A percentile compares a stretch with the other conserved stretches of the same genome.
Evolutionary conservation across 2,329 filamentous ascomycete species (phyloP).

Genomic region (Gaeumannomyces tritici): DNA sequence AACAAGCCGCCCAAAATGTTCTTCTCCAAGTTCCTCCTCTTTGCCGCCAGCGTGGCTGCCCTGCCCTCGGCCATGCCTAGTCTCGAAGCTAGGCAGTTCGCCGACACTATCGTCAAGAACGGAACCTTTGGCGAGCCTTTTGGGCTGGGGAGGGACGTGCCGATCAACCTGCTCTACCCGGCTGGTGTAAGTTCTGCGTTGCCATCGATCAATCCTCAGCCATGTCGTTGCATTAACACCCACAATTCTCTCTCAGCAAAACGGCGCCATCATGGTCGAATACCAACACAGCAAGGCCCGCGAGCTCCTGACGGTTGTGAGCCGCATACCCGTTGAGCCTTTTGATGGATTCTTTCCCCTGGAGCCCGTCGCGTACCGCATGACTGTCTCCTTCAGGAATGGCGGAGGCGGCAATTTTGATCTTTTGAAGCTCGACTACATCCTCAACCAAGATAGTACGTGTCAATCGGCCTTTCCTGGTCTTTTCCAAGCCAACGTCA

Average conservation of each 20-base stretch:
- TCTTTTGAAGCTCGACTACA: not conserved
- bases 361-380: conserved; percentile 1
- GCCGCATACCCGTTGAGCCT: not conserved
- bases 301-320: not conserved
- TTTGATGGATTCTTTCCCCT: not conserved
- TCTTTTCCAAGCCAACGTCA: not conserved
- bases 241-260: not conserved
- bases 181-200: not conserved
- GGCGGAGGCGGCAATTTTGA: not conserved
- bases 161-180: not conserved
- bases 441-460: not conserved
- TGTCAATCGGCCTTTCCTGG: not conserved
- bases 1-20: not conserved
- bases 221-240: not conserved
- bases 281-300: conserved; percentile 4
- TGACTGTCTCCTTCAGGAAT: not conserved
- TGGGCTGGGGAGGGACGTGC: not conserved
- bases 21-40: not conserved
- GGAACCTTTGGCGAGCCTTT: not conserved
- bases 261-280: conserved; percentile 4
- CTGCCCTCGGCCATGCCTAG: not conserved
- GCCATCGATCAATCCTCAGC: not conserved
- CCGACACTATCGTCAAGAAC: not conserved
- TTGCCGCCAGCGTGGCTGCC: not conserved
- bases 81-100: not conserved